A percentile compares a stretch with the other conserved stretches of the same genome.
These are phyloP conservation scores for Aspergillus mulundensis DNA, from an alignment of 495 filamentous ascomycete species.

Conservation along the genomic window DNA sequence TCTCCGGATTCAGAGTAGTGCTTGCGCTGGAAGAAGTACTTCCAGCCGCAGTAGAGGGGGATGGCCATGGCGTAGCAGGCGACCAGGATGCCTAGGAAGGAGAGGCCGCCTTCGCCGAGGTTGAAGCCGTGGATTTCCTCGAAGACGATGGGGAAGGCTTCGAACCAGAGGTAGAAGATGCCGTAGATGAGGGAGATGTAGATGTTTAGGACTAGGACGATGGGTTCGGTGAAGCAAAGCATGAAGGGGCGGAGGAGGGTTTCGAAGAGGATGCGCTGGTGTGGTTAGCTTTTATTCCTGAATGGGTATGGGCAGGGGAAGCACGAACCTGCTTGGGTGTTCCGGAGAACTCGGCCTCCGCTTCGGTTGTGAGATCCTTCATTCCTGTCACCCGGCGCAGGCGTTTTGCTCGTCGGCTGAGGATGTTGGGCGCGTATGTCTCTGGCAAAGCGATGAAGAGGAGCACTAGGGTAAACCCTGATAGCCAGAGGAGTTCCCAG, in stretches of 20 bases:
- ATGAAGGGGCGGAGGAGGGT: slow-evolving; percentile 16
- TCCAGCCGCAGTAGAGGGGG: slow-evolving; percentile 21
- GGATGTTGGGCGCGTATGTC: background rate
- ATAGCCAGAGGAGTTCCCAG: background rate
- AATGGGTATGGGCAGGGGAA: background rate
- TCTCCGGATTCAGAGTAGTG: background rate
- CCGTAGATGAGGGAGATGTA: slow-evolving; percentile 63
- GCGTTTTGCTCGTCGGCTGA: background rate
- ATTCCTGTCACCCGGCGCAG: background rate
- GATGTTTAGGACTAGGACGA: slow-evolving; percentile 57
- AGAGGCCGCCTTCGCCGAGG: slow-evolving; percentile 54
- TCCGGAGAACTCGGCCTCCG: background rate
- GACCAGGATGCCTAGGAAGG: slow-evolving; percentile 52
- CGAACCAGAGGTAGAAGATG: slow-evolving; percentile 70
- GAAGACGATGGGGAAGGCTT: slow-evolving; percentile 72
- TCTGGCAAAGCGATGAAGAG: background rate
- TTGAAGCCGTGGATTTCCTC: slow-evolving; percentile 57
- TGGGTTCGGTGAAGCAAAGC: slow-evolving; percentile 60
- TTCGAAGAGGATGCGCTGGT: background rate
- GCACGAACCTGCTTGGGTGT: background rate
- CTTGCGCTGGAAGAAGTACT: background rate
- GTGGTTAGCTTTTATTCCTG: too few species aligned
- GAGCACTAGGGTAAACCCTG: background rate
- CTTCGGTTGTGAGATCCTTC: background rate
- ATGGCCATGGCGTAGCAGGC: slow-evolving; percentile 47